Conservation (phyloP, 2,329 filamentous ascomycete genomes). For the Tolypocladium endophyticum region DNA sequence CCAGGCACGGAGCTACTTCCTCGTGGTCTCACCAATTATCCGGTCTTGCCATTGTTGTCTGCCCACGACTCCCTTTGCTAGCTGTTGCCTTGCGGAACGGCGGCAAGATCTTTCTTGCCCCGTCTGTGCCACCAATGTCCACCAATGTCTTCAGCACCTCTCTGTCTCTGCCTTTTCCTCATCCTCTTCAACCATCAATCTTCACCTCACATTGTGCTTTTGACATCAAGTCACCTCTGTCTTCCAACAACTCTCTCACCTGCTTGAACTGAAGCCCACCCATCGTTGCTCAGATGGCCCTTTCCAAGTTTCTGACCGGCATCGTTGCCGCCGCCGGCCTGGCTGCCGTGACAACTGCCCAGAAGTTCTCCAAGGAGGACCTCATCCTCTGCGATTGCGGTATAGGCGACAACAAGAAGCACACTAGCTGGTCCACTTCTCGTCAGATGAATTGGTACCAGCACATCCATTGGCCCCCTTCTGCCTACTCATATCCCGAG, state of each 20-base stretch:
- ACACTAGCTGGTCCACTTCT: conserved; percentile 29
- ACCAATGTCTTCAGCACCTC: neutral
- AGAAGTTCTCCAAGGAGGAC: conserved; percentile 21
- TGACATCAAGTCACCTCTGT: neutral
- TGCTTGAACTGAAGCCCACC: neutral
- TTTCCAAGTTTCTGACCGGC: conserved; percentile 10
- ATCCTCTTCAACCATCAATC: neutral
- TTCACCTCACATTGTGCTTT: neutral
- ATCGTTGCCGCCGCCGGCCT: conserved; percentile 13
- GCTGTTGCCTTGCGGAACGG: neutral
- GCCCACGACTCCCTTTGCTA: neutral
- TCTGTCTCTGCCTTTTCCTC: neutral
- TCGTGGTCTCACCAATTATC: neutral
- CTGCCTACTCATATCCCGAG: conserved; percentile 21
- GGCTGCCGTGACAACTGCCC: conserved; percentile 8
- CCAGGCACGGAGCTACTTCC: neutral
- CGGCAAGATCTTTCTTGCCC: neutral
- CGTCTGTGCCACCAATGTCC: neutral
- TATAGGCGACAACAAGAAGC: conserved; percentile 28
- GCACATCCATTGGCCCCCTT: conserved; percentile 24
- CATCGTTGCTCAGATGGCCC: conserved; percentile 10
- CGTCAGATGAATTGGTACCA: conserved; percentile 34
- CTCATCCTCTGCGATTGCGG: conserved; percentile 31
- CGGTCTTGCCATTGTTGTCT: neutral
- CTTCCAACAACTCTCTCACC: neutral